phyloP scores from a whole-genome alignment of 768 basidiomycete species.

The Strobilomyces confusus region DNA sequence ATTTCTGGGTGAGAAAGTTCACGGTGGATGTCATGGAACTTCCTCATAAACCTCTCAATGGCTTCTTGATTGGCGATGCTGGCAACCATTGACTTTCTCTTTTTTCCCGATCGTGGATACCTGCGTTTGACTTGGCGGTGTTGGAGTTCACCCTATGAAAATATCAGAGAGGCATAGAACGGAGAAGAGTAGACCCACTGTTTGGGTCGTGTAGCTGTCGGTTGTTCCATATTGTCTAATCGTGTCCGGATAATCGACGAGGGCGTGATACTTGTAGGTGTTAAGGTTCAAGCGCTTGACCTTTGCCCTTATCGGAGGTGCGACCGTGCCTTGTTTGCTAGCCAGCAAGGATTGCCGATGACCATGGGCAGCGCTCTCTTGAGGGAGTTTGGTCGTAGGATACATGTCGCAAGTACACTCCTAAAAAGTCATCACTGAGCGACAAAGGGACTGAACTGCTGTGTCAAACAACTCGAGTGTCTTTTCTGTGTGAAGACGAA shows the following conservation, averaged over 20 bases:
- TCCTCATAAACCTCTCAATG: slow-evolving; percentile 14
- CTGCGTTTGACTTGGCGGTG: slow-evolving; percentile 35
- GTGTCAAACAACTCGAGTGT: not conserved
- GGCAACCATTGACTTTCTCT: slow-evolving; percentile 1
- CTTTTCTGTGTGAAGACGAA: not conserved
- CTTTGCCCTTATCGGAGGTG: not conserved
- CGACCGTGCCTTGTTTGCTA: not conserved
- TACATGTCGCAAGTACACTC: not conserved
- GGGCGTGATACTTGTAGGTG: not conserved
- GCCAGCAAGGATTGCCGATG: not conserved
- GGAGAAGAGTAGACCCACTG: not conserved
- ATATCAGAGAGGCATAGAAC: not conserved
- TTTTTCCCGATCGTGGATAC: slow-evolving; percentile 36
- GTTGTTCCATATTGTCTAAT: not conserved
- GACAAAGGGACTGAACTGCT: not conserved
- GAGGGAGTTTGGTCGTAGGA: not conserved
- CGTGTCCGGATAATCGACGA: not conserved
- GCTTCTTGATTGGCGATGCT: slow-evolving; percentile 29
- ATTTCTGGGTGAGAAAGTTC: not conserved
- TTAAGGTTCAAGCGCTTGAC: slow-evolving; percentile 3
- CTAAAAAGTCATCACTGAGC: not conserved
- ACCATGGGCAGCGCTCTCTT: not conserved
- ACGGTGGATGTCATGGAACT: slow-evolving; percentile 1
- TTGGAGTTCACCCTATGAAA: slow-evolving; percentile 34
- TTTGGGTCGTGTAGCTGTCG: not conserved